Conservation (phyloP, 331 rosid genomes). For the Acacia pycnantha region DNA sequence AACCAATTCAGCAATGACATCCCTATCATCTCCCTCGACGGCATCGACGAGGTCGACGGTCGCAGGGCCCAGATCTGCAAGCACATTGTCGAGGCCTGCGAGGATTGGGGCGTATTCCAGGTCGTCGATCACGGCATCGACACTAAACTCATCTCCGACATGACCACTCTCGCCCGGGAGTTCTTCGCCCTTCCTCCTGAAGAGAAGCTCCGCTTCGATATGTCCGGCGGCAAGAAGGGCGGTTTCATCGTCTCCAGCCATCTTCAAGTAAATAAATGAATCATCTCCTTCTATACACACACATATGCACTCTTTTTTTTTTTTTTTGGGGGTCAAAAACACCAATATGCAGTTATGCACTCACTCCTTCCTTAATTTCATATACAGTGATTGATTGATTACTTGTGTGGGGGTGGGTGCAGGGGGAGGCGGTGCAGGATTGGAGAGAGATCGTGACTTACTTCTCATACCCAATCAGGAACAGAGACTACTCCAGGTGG, state of each 20-base stretch:
- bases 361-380: neutral
- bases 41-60: slow-evolving; percentile 51
- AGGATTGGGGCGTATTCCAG: slow-evolving; percentile 82
- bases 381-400: neutral
- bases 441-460: slow-evolving; percentile 80
- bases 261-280: slow-evolving; percentile 42
- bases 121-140: slow-evolving; percentile 72
- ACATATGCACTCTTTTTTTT: too few relatives aligned
- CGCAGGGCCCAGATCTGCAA: slow-evolving; percentile 46
- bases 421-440: slow-evolving; percentile 78
- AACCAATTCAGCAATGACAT: slow-evolving; percentile 63
- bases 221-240: slow-evolving; percentile 84
- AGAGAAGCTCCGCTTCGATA: slow-evolving; percentile 79
- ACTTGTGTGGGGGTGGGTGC: neutral
- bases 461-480: slow-evolving; percentile 57
- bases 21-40: slow-evolving; percentile 65
- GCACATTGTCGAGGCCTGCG: slow-evolving; percentile 68
- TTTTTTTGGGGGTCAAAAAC: too few relatives aligned
- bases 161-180: slow-evolving; percentile 55
- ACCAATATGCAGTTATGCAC: too few relatives aligned
- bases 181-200: slow-evolving; percentile 64
- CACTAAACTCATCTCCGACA: slow-evolving; percentile 43
- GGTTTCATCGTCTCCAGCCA: slow-evolving; percentile 86
- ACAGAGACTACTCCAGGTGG: slow-evolving; percentile 70
- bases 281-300: neutral